Evolutionary conservation across 2,329 filamentous ascomycete genomes (phyloP), one percentile per base, ranked within the genome.

Genomic region (Stachybotrys echinatus): DNA sequence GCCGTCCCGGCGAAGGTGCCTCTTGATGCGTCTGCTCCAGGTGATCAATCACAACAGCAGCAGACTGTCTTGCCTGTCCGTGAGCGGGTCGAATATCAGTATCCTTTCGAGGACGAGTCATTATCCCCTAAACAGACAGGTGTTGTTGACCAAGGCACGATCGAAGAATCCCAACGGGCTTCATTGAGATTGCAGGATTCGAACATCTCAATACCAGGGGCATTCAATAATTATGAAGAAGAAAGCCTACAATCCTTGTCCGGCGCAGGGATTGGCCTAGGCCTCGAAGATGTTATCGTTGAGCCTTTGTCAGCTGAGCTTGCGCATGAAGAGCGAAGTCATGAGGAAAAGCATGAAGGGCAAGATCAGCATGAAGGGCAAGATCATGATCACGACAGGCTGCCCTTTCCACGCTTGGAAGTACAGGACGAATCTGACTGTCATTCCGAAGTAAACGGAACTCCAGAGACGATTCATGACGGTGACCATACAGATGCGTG

Each of bases 31-130:
- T 58, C 59, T 44, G 57, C 59, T 44, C 58, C 57, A 19, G 54
- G 61, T 44, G 51, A 62, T 22, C 63, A 63, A 46, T 59, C 64
- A 21, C 58, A 62, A 5, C 65, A 59, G 46, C 61, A 66, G 6
- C 64, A 62, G 34, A 52, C 53, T 18, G 31, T 60, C 8, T 52
- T 55, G 38, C 48, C 60, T 19, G 53, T 54, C 20, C 59, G 61
- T 45, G 57, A 61, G 23, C 70, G 65, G 53, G 61, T 67, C 8
- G 72, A 76, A 45, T 80, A 81, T 56, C 72, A 72, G 49, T 76
- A 74, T 52, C 74, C 76, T 1, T 80, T 79, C 48, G 72, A 74
- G 6, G 74, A 79, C 27, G 74, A 76, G 31, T 59, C 64, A 20
- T 63, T 59, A 17, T 58, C 58, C 7, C 59, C 58, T 1, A 49